phyloP scores from a whole-genome alignment of 495 filamentous ascomycete genomes.

The Coniosporium apollinis region DNA sequence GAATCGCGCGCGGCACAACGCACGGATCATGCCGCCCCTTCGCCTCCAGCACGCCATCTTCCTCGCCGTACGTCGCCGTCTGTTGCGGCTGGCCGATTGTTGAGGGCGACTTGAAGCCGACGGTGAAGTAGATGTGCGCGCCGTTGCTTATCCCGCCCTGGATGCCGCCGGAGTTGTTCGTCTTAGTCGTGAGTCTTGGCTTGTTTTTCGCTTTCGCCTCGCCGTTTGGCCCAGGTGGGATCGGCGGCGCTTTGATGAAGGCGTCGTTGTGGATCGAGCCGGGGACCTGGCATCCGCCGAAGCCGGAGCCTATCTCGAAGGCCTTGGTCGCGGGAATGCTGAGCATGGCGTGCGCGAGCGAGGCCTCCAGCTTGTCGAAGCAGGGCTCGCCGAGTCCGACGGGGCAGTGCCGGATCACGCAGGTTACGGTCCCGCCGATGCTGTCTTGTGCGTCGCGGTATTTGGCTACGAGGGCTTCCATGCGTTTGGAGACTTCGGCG shows the following conservation, averaged over 20 bases:
- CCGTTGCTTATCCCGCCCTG: conserved; percentile 97
- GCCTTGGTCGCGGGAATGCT: conserved; percentile 94
- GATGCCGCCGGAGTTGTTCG: conserved; percentile 92
- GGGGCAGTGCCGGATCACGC: conserved; percentile 83
- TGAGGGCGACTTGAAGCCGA: conserved; percentile 90
- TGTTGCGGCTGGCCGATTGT: conserved; percentile 87
- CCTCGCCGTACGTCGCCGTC: conserved; percentile 60
- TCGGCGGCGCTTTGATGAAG: conserved; percentile 45
- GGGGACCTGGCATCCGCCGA: conserved; percentile 71
- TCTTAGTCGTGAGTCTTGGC: conserved; percentile 61
- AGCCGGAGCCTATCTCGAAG: conserved; percentile 92
- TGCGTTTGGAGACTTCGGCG: conserved; percentile 40
- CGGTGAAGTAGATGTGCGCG: conserved; percentile 83
- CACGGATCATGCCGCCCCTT: conserved; percentile 96
- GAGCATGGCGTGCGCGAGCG: conserved; percentile 90
- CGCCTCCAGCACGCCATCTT: conserved; percentile 65
- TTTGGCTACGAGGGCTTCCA: conserved; percentile 65
- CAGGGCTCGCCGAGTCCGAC: conserved; percentile 81
- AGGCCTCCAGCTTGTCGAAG: conserved; percentile 93
- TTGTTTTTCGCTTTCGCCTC: conserved; percentile 8
- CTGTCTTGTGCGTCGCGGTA: conserved; percentile 74
- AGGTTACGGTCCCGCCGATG: conserved; percentile 92
- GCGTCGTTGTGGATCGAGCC: conserved; percentile 90
- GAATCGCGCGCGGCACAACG: conserved; percentile 83
- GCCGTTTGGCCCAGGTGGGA: conserved; percentile 7